Conservation (phyloP, 2,329 filamentous ascomycete genomes). For the Allantophomopsis cytisporea region DNA sequence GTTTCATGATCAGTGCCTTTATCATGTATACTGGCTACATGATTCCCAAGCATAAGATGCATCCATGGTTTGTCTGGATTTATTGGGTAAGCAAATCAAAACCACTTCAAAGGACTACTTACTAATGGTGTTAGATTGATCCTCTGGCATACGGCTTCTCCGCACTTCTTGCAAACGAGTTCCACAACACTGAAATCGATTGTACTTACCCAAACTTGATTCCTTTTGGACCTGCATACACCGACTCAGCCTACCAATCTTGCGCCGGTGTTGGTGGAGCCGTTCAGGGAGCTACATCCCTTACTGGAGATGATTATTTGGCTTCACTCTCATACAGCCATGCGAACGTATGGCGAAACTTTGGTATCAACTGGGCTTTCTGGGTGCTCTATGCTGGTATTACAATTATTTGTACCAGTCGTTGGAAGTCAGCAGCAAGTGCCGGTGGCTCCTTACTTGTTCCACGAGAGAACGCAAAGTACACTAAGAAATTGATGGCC, state of each 20-base stretch:
- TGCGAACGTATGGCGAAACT: slow-evolving; percentile 42
- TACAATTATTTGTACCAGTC: slow-evolving; percentile 41
- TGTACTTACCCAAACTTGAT: slow-evolving; percentile 36
- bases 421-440: slow-evolving; percentile 39
- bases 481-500: slow-evolving; percentile 11
- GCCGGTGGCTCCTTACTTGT: slow-evolving; percentile 42
- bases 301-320: slow-evolving; percentile 47
- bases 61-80: slow-evolving; percentile 48
- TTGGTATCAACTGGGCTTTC: slow-evolving; percentile 49
- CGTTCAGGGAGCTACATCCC: slow-evolving; percentile 26
- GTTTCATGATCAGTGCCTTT: slow-evolving; percentile 32
- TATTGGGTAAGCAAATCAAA: slow-evolving; percentile 27
- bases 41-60: slow-evolving; percentile 47
- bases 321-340: slow-evolving; percentile 36
- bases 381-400: slow-evolving; percentile 44
- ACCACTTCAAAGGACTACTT: too few relatives aligned
- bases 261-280: slow-evolving; percentile 47
- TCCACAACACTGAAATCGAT: slow-evolving; percentile 38
- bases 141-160: slow-evolving; percentile 61
- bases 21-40: slow-evolving; percentile 53
- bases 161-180: slow-evolving; percentile 57
- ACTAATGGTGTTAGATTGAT: slow-evolving; percentile 25
- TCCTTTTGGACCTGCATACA: slow-evolving; percentile 33
- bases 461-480: slow-evolving; percentile 40
- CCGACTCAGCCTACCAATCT: slow-evolving; percentile 26